Evolutionary conservation across 306 rosid species (phyloP).

Genomic region (Arachis stenosperma): DNA sequence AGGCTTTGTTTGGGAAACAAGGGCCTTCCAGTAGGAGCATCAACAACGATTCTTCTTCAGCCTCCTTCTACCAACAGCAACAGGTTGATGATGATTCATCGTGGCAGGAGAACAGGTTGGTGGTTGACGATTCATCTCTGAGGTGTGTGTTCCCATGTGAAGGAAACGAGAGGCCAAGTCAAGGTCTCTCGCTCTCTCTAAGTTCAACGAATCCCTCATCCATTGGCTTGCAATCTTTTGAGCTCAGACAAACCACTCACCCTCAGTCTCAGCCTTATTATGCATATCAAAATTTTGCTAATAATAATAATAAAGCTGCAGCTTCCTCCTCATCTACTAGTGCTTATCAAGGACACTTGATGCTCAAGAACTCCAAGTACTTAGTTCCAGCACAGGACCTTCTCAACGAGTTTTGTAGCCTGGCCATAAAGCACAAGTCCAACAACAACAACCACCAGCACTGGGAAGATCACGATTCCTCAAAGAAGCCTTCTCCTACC

Average conservation of each 20-base stretch:
- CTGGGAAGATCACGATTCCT: constrained; percentile 59
- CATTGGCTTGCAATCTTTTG: constrained; percentile 75
- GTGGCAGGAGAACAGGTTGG: constrained; percentile 61
- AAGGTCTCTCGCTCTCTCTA: constrained; percentile 88
- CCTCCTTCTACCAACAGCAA: constrained; percentile 47
- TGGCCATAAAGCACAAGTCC: constrained; percentile 58
- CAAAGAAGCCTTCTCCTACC: constrained; percentile 54
- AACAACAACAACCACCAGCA: constrained; percentile 54
- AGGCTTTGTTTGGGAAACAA: constrained; percentile 42
- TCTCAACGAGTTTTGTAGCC: constrained; percentile 84
- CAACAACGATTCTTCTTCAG: no score
- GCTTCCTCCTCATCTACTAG: not conserved
- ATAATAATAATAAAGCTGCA: no score
- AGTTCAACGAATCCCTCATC: constrained; percentile 69
- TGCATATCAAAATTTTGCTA: not conserved
- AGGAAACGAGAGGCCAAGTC: constrained; percentile 80
- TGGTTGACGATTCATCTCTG: constrained; percentile 72
- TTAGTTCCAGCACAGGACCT: constrained; percentile 73
- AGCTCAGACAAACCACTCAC: constrained; percentile 56
- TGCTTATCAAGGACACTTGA: constrained; percentile 47
- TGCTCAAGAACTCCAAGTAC: constrained; percentile 67
- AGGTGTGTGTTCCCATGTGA: constrained; percentile 82
- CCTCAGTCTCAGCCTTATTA: constrained; percentile 25
- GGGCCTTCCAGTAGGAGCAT: not conserved
- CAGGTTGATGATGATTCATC: constrained; percentile 14